Conservation (phyloP, 2,329 filamentous ascomycete species). For the Aspergillus proliferans region DNA sequence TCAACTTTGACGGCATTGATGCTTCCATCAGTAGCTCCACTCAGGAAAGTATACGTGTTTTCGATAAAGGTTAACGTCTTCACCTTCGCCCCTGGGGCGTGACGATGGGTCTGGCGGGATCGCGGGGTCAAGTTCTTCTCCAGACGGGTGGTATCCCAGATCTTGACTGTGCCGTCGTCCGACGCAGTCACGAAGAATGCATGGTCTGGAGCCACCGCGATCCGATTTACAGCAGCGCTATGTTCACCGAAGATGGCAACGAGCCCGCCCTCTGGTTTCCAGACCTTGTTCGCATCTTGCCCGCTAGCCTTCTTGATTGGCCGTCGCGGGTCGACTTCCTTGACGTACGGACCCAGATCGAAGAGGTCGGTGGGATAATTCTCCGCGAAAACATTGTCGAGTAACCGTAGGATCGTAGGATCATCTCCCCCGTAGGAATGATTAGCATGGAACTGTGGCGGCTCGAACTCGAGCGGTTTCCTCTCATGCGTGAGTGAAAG, state of each 20-base stretch:
- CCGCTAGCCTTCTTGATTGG: constrained; percentile 51
- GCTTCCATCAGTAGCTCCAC: constrained; percentile 81
- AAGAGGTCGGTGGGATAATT: constrained; percentile 56
- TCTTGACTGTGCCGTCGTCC: constrained; percentile 81
- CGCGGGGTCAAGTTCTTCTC: constrained; percentile 87
- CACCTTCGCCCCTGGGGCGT: constrained; percentile 65
- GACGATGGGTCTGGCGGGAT: constrained; percentile 77
- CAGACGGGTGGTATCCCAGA: constrained; percentile 86
- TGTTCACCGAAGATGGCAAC: constrained; percentile 90
- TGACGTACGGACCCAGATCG: constrained; percentile 72
- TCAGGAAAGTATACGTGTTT: constrained; percentile 87
- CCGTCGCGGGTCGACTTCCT: constrained; percentile 53
- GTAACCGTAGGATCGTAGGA: constrained; percentile 54
- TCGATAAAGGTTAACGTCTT: constrained; percentile 85
- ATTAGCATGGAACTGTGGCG: constrained; percentile 52
- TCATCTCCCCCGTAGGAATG: constrained; percentile 83
- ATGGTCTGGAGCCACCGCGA: constrained; percentile 81
- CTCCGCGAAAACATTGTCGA: constrained; percentile 77
- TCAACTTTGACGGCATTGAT: constrained; percentile 86
- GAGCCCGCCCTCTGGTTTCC: constrained; percentile 77
- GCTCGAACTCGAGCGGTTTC: constrained; percentile 13
- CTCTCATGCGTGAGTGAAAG: constrained; percentile 32
- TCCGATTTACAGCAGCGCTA: constrained; percentile 70
- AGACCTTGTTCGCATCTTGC: constrained; percentile 55
- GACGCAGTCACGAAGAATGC: constrained; percentile 90